Percentiles rank a stretch among this genome's conserved stretches.
These are phyloP conservation scores for Camptophora hylomeconis DNA, from an alignment of 2,329 filamentous ascomycete species.

Conservation along the genomic window DNA sequence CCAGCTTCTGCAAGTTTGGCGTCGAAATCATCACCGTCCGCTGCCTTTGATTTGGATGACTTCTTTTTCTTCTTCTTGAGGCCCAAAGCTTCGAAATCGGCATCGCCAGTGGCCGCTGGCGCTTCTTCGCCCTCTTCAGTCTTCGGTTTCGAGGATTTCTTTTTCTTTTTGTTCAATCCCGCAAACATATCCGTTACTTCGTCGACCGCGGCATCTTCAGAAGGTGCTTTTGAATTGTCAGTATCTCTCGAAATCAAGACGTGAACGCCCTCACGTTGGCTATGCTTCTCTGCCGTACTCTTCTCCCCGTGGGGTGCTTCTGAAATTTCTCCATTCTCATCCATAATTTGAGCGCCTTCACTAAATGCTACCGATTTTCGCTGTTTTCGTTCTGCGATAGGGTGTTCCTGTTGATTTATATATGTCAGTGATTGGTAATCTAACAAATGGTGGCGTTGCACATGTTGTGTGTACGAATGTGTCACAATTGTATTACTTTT, in stretches of 20 bases:
- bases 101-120: conserved; percentile 41
- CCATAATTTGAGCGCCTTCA: conserved; percentile 74
- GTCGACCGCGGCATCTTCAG: conserved; percentile 44
- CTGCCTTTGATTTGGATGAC: conserved; percentile 48
- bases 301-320: conserved; percentile 50
- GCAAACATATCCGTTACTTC: conserved; percentile 57
- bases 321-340: conserved; percentile 75
- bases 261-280: no score
- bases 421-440: no score
- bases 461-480: no score
- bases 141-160: conserved; percentile 40
- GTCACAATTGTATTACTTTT: no score
- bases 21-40: conserved; percentile 51
- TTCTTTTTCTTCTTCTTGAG: conserved; percentile 83
- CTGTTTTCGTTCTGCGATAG: conserved; percentile 47
- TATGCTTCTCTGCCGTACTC: conserved; percentile 69
- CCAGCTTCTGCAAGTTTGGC: conserved; percentile 51
- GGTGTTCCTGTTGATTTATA: conserved; percentile 15
- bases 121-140: conserved; percentile 42
- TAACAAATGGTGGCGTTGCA: no score
- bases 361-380: conserved; percentile 93
- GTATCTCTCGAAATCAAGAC: conserved; percentile 16
- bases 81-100: conserved; percentile 51
- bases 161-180: conserved; percentile 63
- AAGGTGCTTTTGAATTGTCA: conserved; percentile 18